A percentile compares a stretch with the other conserved stretches of the same genome.
These are phyloP conservation scores for Tilletia indica DNA, from an alignment of 1,284 basidiomycete species.

Conservation along the genomic window DNA sequence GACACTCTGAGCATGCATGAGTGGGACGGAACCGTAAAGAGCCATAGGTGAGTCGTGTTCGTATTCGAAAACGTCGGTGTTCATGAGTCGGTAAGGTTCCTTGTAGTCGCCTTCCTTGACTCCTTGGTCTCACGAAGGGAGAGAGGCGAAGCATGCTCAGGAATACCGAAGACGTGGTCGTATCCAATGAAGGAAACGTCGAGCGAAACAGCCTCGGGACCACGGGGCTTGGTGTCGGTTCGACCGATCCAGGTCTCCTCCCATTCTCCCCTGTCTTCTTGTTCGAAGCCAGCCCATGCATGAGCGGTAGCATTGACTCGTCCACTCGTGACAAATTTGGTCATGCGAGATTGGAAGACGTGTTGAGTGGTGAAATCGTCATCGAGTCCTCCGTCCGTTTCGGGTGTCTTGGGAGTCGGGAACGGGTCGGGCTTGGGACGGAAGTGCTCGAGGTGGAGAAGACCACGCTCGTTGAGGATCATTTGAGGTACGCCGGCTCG, in stretches of 20 bases:
- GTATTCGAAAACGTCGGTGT: constrained; percentile 97
- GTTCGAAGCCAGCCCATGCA: constrained; percentile 50
- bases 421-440: constrained; percentile 49
- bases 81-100: constrained; percentile 93
- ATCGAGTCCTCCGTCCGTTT: constrained; percentile 26
- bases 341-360: constrained; percentile 40
- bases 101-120: constrained; percentile 46
- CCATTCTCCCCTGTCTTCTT: constrained; percentile 72
- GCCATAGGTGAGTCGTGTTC: constrained; percentile 85
- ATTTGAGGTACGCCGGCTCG: constrained; percentile 74
- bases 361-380: constrained; percentile 23
- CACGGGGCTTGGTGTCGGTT: constrained; percentile 92
- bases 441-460: constrained; percentile 98
- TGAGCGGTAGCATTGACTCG: constrained; percentile 25
- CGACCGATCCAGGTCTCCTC: constrained; percentile 82
- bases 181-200: constrained; percentile 92
- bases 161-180: constrained; percentile 86
- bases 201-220: constrained; percentile 89
- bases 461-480: constrained; percentile 80
- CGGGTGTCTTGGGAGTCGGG: constrained; percentile 30
- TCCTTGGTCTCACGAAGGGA: constrained; percentile 66
- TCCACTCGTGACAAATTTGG: background rate
- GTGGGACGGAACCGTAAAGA: constrained; percentile 69
- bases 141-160: constrained; percentile 89
- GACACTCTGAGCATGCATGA: constrained; percentile 79